Percentiles rank a stretch among this genome's conserved stretches.
phyloP scores from a whole-genome alignment of 108 stramenopile species.

The Seminavis robusta region DNA sequence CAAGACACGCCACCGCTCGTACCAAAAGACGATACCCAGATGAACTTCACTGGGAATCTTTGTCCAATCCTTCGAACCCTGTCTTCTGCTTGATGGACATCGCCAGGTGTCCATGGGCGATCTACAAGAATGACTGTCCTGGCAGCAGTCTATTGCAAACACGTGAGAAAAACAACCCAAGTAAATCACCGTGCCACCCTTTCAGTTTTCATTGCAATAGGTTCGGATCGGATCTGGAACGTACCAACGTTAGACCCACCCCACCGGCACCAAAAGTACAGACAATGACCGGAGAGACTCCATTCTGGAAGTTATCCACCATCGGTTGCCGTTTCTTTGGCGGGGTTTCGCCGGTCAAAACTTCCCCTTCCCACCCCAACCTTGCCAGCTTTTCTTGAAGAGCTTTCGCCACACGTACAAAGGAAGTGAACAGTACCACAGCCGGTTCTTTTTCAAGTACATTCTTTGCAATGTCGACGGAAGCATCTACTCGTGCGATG shows the following conservation, averaged over 20 bases:
- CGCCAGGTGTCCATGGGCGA: slow-evolving; percentile 86
- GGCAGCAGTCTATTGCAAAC: slow-evolving; percentile 79
- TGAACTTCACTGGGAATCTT: slow-evolving; percentile 45
- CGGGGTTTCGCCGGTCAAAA: slow-evolving; percentile 71
- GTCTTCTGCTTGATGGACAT: slow-evolving; percentile 50
- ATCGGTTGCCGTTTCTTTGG: slow-evolving; percentile 61
- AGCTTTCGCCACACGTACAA: slow-evolving; percentile 61
- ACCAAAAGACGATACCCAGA: slow-evolving; percentile 71
- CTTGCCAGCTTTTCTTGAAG: slow-evolving; percentile 51
- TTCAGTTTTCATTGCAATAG: too few species aligned
- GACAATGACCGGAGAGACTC: slow-evolving; percentile 68
- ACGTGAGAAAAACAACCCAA: too few species aligned
- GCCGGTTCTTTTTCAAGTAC: slow-evolving; percentile 61
- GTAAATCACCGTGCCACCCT: too few species aligned
- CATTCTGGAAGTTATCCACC: slow-evolving; percentile 80
- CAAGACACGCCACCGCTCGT: not conserved
- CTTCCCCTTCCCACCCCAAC: slow-evolving; percentile 55
- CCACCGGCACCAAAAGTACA: slow-evolving; percentile 86
- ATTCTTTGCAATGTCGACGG: slow-evolving; percentile 49
- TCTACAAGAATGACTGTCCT: slow-evolving; percentile 77
- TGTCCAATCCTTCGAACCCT: slow-evolving; percentile 86
- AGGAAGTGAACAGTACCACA: slow-evolving; percentile 70
- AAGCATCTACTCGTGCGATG: slow-evolving; percentile 59
- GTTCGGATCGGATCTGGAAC: too few species aligned
- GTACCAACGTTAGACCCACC: slow-evolving; percentile 81